These are phyloP conservation scores for Podila epicladia DNA, from an alignment of 192 early-diverging fungal species.

Conservation along the genomic window DNA sequence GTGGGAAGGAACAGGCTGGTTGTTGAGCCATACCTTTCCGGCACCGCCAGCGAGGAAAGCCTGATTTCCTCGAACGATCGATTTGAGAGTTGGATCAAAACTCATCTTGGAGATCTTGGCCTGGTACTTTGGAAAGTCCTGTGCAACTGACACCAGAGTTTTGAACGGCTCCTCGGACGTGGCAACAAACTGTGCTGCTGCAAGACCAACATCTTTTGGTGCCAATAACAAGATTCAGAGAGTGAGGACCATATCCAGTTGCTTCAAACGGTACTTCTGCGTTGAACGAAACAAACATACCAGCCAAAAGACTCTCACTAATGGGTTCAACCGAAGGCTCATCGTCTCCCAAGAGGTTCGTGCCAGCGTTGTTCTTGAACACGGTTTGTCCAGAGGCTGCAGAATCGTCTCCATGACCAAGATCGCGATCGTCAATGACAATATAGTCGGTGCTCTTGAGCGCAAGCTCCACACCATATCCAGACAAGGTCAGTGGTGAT, in stretches of 20 bases:
- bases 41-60: constrained; percentile 15
- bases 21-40: constrained; percentile 73
- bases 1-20: constrained; percentile 59
- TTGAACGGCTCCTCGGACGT: constrained; percentile 66
- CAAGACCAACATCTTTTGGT: constrained; percentile 66
- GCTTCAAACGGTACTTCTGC: neutral
- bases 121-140: constrained; percentile 92
- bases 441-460: constrained; percentile 98
- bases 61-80: constrained; percentile 49
- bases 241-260: neutral
- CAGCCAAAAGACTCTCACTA: constrained; percentile 59
- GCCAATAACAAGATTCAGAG: neutral
- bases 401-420: constrained; percentile 50
- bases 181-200: constrained; percentile 79
- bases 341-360: constrained; percentile 56
- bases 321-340: constrained; percentile 61
- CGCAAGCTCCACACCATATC: constrained; percentile 93
- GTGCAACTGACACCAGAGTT: constrained; percentile 72
- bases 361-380: constrained; percentile 11
- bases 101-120: constrained; percentile 71
- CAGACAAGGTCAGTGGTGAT: constrained; percentile 68
- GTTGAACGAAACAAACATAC: constrained; percentile 26
- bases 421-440: constrained; percentile 91
- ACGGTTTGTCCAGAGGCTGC: constrained; percentile 19
- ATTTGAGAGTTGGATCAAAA: constrained; percentile 56